Evolutionary conservation across 352 stramenopile genomes (phyloP), one percentile per base, ranked within the genome.

Genomic region (Globisporangium cystogenes): DNA sequence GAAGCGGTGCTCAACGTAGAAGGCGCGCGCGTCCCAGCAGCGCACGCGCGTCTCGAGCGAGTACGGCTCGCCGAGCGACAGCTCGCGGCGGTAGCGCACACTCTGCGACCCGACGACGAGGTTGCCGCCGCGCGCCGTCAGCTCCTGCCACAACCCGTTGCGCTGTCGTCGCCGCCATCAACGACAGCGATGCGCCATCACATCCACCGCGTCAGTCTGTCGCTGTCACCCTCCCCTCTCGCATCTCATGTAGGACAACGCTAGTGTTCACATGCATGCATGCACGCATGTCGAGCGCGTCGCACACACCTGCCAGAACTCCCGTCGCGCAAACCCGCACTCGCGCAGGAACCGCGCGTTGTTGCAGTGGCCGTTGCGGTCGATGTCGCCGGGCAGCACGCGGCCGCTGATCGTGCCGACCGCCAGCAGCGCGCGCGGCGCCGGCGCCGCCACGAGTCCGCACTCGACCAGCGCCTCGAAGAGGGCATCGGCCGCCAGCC

Each of bases 1-100:
- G 51, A 95, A 95, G 20, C 81, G 81, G 41, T 95, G 85, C 62
- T 95, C 85, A 3, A 95, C 67, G 64, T 93, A 95, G 62, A 93
- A 95, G 3, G 85, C 81, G 24, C 77, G 74, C 36, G 78, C 64
- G 62, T 95, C 81, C 85, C 85, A 93, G 52, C 78, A 86, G 3
- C 90, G 56, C 48, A 95, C 52, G 26, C 85, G 71, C n/a, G 81
- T 82, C 64, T 90, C 60, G 49, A 95, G 61, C 46, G 65, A 72
- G 63, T 90, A 95, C 12, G 48, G 29, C 60, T 93, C 64, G 26
- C 78, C 71, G 29, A 95, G 67, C 31, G 68, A 74, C 58, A 95
- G 64, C 58, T 95, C 85, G 15, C 85, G 85, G 0, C 85, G 78
- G 50, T 90, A 95, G 18, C 85, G 85, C 16, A 95, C 78, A 12